Percentiles rank a stretch among this genome's conserved stretches.
phyloP scores from a whole-genome alignment of 768 basidiomycete genomes.

The Termitomyces sp. region DNA sequence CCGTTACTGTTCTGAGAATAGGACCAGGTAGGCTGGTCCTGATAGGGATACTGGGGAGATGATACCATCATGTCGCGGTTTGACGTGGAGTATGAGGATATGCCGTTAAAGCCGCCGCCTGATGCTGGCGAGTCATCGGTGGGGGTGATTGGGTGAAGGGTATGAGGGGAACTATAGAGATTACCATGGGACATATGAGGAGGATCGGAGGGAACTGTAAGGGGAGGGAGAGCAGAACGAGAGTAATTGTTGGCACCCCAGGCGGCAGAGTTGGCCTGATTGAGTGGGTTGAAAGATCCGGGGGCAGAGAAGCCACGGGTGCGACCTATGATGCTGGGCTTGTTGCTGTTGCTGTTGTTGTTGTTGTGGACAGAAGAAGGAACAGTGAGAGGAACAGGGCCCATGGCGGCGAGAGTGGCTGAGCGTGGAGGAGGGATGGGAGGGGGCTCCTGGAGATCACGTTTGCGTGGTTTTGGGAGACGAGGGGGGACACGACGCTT shows the following conservation, averaged over 20 bases:
- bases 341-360: constrained; percentile 30
- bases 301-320: constrained; percentile 81
- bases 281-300: constrained; percentile 70
- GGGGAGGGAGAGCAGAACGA: constrained; percentile 67
- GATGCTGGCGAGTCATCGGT: constrained; percentile 63
- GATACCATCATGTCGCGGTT: constrained; percentile 36
- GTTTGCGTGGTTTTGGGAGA: constrained; percentile 81
- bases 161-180: constrained; percentile 56
- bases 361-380: constrained; percentile 31
- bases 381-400: constrained; percentile 58
- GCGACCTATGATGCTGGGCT: constrained; percentile 46
- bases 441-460: constrained; percentile 66
- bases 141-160: constrained; percentile 62
- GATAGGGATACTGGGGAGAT: constrained; percentile 60
- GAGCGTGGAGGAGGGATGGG: constrained; percentile 70
- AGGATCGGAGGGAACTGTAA: constrained; percentile 77
- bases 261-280: constrained; percentile 41
- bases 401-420: constrained; percentile 60
- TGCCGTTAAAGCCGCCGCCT: constrained; percentile 31
- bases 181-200: constrained; percentile 51
- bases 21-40: constrained; percentile 55
- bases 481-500: constrained; percentile 94
- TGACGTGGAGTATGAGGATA: constrained; percentile 37
- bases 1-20: constrained; percentile 37
- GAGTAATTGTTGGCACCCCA: constrained; percentile 59